phyloP scores from a whole-genome alignment of 1,284 basidiomycete genomes.

The Neotropicomus parvogracilis region DNA sequence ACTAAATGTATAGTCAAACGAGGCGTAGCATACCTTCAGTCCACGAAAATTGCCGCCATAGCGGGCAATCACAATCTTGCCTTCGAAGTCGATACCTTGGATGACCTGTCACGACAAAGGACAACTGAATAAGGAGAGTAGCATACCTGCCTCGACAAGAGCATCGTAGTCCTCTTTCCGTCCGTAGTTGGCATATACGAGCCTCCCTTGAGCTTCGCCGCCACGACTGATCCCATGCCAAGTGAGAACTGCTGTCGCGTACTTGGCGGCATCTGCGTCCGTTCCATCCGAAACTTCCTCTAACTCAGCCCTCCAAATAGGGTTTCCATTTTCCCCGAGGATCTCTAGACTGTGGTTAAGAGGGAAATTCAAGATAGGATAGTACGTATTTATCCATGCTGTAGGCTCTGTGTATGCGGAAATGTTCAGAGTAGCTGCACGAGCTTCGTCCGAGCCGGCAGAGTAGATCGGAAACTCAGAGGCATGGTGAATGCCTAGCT shows the following conservation, averaged over 20 bases:
- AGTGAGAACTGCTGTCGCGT: slow-evolving; percentile 40
- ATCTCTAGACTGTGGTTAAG: slow-evolving; percentile 49
- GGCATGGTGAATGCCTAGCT: slow-evolving; percentile 40
- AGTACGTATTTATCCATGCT: slow-evolving; percentile 65
- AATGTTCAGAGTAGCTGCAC: slow-evolving; percentile 45
- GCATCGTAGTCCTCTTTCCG: slow-evolving; percentile 44
- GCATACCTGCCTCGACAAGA: slow-evolving; percentile 30
- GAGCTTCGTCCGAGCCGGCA: slow-evolving; percentile 48
- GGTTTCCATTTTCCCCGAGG: slow-evolving; percentile 41
- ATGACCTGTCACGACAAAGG: slow-evolving; percentile 1
- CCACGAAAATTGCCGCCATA: slow-evolving; percentile 73
- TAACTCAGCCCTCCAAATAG: slow-evolving; percentile 51
- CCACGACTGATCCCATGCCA: slow-evolving; percentile 53
- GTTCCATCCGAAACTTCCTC: slow-evolving; percentile 46
- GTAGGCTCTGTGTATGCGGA: slow-evolving; percentile 37
- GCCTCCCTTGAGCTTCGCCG: slow-evolving; percentile 51
- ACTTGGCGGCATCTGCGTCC: slow-evolving; percentile 48
- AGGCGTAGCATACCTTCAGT: slow-evolving; percentile 43
- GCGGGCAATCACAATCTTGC: slow-evolving; percentile 65
- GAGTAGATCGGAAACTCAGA: slow-evolving; percentile 43
- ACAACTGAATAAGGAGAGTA: background rate
- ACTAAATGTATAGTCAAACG: background rate
- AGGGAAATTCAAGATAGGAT: slow-evolving; percentile 63
- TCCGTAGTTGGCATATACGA: slow-evolving; percentile 69
- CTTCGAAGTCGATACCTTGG: slow-evolving; percentile 60